These are phyloP conservation scores for Colletotrichum orbiculare DNA, from an alignment of 2,329 filamentous ascomycete genomes.

Conservation along the genomic window DNA sequence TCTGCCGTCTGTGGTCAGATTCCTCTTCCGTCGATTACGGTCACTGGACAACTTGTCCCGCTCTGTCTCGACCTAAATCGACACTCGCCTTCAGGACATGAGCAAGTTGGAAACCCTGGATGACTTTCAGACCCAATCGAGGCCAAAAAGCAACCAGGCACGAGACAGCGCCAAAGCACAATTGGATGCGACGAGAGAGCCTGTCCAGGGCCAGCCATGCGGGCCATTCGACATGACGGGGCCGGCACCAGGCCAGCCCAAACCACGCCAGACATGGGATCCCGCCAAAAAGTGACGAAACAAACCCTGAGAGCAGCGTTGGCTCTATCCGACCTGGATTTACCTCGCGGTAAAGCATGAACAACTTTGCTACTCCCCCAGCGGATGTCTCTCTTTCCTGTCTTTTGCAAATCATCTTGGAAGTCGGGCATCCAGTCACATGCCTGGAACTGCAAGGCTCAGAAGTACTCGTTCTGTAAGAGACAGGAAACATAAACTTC, in stretches of 20 bases:
- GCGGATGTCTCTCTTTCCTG: no score
- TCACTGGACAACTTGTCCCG: conserved; percentile 18
- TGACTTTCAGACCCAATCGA: conserved; percentile 6
- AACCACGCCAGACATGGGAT: conserved; percentile 32
- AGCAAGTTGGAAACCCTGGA: background rate
- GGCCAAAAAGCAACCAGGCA: conserved; percentile 11
- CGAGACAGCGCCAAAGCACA: conserved; percentile 4
- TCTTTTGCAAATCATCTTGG: no score
- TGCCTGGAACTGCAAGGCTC: no score
- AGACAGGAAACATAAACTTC: no score
- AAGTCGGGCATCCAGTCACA: no score
- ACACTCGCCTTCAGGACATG: background rate
- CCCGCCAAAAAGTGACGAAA: conserved; percentile 30
- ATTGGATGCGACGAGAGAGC: no score
- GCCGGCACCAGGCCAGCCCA: conserved; percentile 21
- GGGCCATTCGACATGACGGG: conserved; percentile 24
- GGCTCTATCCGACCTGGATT: conserved; percentile 12
- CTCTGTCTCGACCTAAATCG: conserved; percentile 6
- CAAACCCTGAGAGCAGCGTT: conserved; percentile 31
- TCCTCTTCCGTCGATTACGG: conserved; percentile 15
- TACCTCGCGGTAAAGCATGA: background rate
- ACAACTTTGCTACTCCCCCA: background rate
- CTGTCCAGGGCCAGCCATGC: conserved; percentile 30
- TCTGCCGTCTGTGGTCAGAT: conserved; percentile 20
- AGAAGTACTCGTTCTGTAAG: no score